Conservation (phyloP, 192 early-diverging fungal genomes). For the Helicostylum pulchrum region DNA sequence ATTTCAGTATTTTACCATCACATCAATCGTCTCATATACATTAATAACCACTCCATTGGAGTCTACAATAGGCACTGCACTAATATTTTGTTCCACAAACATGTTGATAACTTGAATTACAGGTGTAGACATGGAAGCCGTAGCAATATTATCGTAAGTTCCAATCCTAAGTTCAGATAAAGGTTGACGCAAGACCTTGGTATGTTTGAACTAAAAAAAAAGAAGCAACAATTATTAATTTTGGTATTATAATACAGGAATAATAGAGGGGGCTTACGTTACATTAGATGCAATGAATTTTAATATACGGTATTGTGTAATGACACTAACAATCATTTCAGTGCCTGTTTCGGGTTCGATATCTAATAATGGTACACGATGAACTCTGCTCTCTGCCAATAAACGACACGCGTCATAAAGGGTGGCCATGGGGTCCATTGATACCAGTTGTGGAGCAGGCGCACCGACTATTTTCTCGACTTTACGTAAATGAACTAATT, state of each 20-base stretch:
- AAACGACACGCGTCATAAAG: constrained; percentile 83
- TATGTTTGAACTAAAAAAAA: constrained; percentile 24
- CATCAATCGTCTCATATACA: constrained; percentile 96
- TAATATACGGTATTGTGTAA: constrained; percentile 56
- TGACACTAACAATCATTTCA: constrained; percentile 90
- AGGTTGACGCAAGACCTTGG: constrained; percentile 31
- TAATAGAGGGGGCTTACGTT: background rate
- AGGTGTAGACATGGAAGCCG: constrained; percentile 73
- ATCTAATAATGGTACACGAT: constrained; percentile 89
- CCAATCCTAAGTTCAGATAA: constrained; percentile 64
- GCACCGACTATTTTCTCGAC: constrained; percentile 59
- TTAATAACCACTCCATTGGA: constrained; percentile 80
- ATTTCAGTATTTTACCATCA: constrained; percentile 63
- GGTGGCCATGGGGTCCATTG: constrained; percentile 81
- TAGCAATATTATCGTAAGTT: constrained; percentile 79
- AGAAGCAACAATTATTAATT: background rate
- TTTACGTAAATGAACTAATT: constrained; percentile 64
- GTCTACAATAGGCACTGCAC: constrained; percentile 92
- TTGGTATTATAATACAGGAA: no score
- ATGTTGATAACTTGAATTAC: constrained; percentile 88
- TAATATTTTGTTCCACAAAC: constrained; percentile 89
- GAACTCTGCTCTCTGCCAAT: constrained; percentile 78
- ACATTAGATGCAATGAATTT: constrained; percentile 38
- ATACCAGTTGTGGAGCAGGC: constrained; percentile 63
- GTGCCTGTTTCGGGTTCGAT: constrained; percentile 64